Evolutionary conservation across 2,329 filamentous ascomycete species (phyloP).

Genomic region (Botrytis fabae): DNA sequence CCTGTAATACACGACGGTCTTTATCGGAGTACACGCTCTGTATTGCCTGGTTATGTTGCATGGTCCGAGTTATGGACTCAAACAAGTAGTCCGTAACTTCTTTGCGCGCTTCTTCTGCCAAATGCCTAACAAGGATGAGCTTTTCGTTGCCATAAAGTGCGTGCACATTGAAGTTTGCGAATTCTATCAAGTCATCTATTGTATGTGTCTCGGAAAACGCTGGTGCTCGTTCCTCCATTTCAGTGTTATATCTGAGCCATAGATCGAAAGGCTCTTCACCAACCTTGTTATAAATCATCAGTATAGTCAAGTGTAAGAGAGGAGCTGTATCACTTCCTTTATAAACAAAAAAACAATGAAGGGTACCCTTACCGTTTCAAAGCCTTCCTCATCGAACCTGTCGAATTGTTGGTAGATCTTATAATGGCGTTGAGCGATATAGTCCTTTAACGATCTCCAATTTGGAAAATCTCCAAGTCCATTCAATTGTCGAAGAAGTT

Average conservation of each 20-base stretch:
- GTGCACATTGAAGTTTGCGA: neutral
- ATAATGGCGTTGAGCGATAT: constrained; percentile 27
- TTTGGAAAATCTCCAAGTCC: constrained; percentile 20
- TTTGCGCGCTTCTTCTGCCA: neutral
- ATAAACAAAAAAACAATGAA: neutral
- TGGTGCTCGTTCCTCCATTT: neutral
- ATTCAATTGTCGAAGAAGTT: constrained; percentile 21
- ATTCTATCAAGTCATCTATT: neutral
- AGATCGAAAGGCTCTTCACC: constrained; percentile 28
- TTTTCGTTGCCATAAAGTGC: neutral
- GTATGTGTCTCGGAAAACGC: neutral
- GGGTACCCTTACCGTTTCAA: constrained; percentile 22
- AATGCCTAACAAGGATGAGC: neutral
- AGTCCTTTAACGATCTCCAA: constrained; percentile 24
- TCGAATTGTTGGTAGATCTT: constrained; percentile 29
- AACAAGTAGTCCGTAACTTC: neutral
- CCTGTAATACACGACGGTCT: constrained; percentile 23
- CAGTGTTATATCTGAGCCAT: constrained; percentile 22
- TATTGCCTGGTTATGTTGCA: neutral
- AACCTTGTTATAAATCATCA: neutral
- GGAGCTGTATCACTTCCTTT: neutral
- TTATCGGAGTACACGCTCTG: constrained; percentile 24
- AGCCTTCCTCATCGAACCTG: constrained; percentile 29
- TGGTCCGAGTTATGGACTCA: neutral
- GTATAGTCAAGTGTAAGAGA: neutral